Conservation (phyloP, 306 rosid genomes). For the Quercus glauca region DNA sequence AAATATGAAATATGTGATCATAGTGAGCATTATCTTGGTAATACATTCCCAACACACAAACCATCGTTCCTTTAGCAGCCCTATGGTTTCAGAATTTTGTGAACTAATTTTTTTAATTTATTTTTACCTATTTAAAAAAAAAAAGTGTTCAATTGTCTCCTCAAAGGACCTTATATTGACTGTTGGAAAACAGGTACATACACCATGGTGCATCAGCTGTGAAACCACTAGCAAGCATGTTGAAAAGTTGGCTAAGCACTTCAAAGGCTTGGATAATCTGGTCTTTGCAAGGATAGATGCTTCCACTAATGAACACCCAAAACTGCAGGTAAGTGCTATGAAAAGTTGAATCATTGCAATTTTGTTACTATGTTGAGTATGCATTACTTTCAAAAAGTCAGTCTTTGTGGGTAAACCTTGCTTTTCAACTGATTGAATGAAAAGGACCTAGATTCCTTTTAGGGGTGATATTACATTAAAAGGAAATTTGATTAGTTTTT, state of each 20-base stretch:
- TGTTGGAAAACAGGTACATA: constrained; percentile 58
- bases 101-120: too few species aligned
- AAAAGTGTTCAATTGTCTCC: background rate
- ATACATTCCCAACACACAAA: background rate
- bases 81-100: background rate
- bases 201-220: constrained; percentile 92
- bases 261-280: constrained; percentile 62
- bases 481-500: too few species aligned
- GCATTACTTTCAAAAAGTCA: background rate
- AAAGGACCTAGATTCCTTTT: too few species aligned
- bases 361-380: background rate
- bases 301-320: constrained; percentile 84
- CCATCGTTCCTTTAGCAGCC: background rate
- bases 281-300: constrained; percentile 73
- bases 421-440: too few species aligned
- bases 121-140: too few species aligned
- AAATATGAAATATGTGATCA: background rate
- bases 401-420: too few species aligned
- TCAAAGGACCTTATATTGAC: constrained; percentile 3
- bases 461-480: too few species aligned
- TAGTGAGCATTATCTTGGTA: background rate
- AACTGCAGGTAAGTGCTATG: constrained; percentile 55
- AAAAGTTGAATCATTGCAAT: background rate
- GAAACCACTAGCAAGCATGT: constrained; percentile 79
- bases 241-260: constrained; percentile 86